These are phyloP conservation scores for Ascochyta viciae-villosae DNA, from an alignment of 2,329 filamentous ascomycete species.

Conservation along the genomic window DNA sequence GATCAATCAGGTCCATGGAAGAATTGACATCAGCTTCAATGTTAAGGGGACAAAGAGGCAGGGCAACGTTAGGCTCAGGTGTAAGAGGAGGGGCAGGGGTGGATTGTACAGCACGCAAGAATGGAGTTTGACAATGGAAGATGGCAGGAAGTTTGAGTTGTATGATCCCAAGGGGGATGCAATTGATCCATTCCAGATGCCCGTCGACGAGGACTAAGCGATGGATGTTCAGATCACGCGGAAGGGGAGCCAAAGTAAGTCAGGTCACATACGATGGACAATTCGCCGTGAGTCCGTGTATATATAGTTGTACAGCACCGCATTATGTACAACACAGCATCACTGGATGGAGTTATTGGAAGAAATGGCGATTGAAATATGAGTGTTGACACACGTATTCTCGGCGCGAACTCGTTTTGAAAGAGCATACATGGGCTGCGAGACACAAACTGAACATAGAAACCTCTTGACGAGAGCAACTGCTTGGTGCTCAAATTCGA, in stretches of 20 bases:
- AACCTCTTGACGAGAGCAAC: too few relatives aligned
- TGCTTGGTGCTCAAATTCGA: too few relatives aligned
- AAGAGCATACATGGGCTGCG: too few relatives aligned
- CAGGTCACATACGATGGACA: not conserved
- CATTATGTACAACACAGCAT: slow-evolving; percentile 15
- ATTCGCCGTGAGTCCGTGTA: slow-evolving; percentile 24
- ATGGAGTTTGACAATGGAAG: slow-evolving; percentile 81
- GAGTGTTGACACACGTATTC: too few relatives aligned
- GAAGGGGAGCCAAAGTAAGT: not conserved
- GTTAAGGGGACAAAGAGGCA: slow-evolving; percentile 78
- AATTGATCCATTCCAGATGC: slow-evolving; percentile 67
- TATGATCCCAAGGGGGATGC: slow-evolving; percentile 65
- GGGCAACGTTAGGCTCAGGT: slow-evolving; percentile 82
- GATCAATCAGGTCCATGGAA: slow-evolving; percentile 92
- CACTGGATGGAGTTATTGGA: not conserved
- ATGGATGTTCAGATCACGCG: not conserved
- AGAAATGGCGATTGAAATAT: not conserved
- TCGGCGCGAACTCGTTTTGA: too few relatives aligned
- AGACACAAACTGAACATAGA: too few relatives aligned
- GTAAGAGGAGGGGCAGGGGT: slow-evolving; percentile 71
- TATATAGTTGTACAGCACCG: slow-evolving; percentile 21
- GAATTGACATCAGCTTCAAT: slow-evolving; percentile 84
- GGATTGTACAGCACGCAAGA: slow-evolving; percentile 84
- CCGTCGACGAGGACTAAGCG: slow-evolving; percentile 28
- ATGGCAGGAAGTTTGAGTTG: slow-evolving; percentile 75